phyloP scores from a whole-genome alignment of 2,329 filamentous ascomycete species.

The Penicillium expansum region DNA sequence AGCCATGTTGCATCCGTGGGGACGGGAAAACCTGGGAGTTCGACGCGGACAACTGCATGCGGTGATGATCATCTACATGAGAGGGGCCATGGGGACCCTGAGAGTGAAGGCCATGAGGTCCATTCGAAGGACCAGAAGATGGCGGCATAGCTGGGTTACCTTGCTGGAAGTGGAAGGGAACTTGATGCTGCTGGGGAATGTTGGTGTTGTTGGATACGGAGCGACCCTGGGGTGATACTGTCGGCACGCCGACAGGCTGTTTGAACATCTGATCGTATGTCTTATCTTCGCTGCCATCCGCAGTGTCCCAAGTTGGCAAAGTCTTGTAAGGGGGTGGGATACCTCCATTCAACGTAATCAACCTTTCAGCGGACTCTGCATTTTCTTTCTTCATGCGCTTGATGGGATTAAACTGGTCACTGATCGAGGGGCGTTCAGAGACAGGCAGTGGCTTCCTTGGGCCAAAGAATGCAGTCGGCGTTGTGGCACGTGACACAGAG shows the following conservation, averaged over 20 bases:
- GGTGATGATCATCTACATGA: conserved; percentile 75
- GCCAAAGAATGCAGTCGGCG: conserved; percentile 59
- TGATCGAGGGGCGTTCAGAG: conserved; percentile 54
- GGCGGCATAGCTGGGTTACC: conserved; percentile 65
- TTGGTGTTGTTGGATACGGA: conserved; percentile 59
- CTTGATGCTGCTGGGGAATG: conserved; percentile 76
- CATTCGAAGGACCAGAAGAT: conserved; percentile 70
- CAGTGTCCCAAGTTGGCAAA: conserved; percentile 75
- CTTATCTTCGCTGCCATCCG: conserved; percentile 69
- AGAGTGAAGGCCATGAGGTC: conserved; percentile 63
- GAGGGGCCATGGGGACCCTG: conserved; percentile 70
- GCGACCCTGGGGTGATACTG: conserved; percentile 69
- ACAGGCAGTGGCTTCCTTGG: conserved; percentile 68
- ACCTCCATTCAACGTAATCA: conserved; percentile 75
- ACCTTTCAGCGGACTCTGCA: conserved; percentile 52
- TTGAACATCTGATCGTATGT: conserved; percentile 81
- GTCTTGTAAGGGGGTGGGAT: conserved; percentile 83
- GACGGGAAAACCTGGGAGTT: conserved; percentile 83
- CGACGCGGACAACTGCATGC: conserved; percentile 81
- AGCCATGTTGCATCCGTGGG: conserved; percentile 71
- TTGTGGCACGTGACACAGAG: conserved; percentile 48
- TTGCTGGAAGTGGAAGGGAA: conserved; percentile 79
- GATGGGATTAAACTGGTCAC: conserved; percentile 60
- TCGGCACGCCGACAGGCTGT: conserved; percentile 55
- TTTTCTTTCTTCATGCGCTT: conserved; percentile 68